These are phyloP conservation scores for Euphorbia tirucalli DNA, from an alignment of 345 rosid species.

Conservation along the genomic window DNA sequence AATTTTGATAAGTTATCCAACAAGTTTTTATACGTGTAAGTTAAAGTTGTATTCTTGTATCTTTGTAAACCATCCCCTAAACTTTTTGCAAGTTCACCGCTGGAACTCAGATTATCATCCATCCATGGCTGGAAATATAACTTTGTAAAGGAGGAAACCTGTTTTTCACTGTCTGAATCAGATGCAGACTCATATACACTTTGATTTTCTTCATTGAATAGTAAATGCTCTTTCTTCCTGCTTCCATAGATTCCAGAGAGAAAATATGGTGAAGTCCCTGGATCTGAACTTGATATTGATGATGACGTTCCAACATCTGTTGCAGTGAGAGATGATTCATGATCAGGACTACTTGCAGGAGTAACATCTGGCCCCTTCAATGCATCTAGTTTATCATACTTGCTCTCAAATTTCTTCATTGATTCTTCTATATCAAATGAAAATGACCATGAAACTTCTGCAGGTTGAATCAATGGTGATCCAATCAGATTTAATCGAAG, in stretches of 20 bases:
- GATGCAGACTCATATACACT: constrained; percentile 59
- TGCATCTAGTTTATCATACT: constrained; percentile 33
- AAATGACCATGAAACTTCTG: constrained; percentile 36
- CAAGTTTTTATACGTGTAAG: constrained; percentile 37
- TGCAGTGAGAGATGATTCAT: constrained; percentile 76
- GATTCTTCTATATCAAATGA: constrained; percentile 46
- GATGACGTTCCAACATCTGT: constrained; percentile 94
- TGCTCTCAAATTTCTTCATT: constrained; percentile 28
- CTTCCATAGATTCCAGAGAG: constrained; percentile 51
- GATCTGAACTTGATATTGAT: constrained; percentile 84
- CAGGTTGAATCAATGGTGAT: constrained; percentile 43
- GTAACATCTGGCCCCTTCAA: constrained; percentile 50
- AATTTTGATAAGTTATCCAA: constrained; percentile 47
- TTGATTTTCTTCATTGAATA: constrained; percentile 47
- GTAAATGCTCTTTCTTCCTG: constrained; percentile 60
- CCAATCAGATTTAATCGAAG: constrained; percentile 90
- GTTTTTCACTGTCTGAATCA: constrained; percentile 65
- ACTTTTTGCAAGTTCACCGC: constrained; percentile 17
- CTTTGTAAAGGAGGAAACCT: constrained; percentile 4
- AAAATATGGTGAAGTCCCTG: constrained; percentile 82
- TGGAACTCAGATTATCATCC: constrained; percentile 42
- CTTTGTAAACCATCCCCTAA: constrained; percentile 6
- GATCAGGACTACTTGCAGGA: constrained; percentile 93
- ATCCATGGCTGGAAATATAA: constrained; percentile 52
- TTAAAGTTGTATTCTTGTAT: no score